phyloP scores from a whole-genome alignment of 495 filamentous ascomycete genomes.

The Talaromyces wortmannii region DNA sequence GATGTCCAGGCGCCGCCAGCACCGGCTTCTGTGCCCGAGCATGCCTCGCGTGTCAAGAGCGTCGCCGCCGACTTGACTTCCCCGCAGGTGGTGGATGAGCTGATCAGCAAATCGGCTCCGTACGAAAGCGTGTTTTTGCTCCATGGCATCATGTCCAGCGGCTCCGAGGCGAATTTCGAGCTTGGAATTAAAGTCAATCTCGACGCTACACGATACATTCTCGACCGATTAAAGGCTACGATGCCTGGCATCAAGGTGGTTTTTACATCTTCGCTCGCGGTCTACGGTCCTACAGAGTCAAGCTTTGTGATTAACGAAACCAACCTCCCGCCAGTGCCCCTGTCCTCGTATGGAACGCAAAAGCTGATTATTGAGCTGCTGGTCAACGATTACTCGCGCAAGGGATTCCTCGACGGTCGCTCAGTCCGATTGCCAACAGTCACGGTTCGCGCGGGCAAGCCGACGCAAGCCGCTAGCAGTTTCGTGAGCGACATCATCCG shows the following conservation, averaged over 20 bases:
- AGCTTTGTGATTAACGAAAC: slow-evolving; percentile 45
- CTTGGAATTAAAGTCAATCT: slow-evolving; percentile 69
- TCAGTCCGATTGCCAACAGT: slow-evolving; percentile 69
- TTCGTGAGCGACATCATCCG: slow-evolving; percentile 71
- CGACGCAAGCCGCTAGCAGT: slow-evolving; percentile 66
- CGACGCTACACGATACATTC: slow-evolving; percentile 56
- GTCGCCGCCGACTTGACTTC: slow-evolving; percentile 59
- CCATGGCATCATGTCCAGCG: slow-evolving; percentile 82
- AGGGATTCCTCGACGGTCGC: slow-evolving; percentile 60
- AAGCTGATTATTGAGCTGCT: slow-evolving; percentile 71
- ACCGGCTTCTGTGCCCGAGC: slow-evolving; percentile 37
- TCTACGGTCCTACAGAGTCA: slow-evolving; percentile 47
- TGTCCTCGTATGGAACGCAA: slow-evolving; percentile 69
- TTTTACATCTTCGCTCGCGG: slow-evolving; percentile 50
- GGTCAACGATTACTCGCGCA: slow-evolving; percentile 69
- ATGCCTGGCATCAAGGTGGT: slow-evolving; percentile 59
- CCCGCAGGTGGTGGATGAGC: slow-evolving; percentile 46
- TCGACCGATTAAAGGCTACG: slow-evolving; percentile 51
- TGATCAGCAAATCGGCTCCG: slow-evolving; percentile 31
- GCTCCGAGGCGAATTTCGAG: slow-evolving; percentile 68
- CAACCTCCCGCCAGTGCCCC: slow-evolving; percentile 56
- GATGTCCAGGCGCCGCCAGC: slow-evolving; percentile 54
- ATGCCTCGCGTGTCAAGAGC: slow-evolving; percentile 35
- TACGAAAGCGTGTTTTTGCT: slow-evolving; percentile 67
- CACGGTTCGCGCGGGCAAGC: slow-evolving; percentile 64